phyloP scores from a whole-genome alignment of 768 basidiomycete genomes.

The Russula earlei region DNA sequence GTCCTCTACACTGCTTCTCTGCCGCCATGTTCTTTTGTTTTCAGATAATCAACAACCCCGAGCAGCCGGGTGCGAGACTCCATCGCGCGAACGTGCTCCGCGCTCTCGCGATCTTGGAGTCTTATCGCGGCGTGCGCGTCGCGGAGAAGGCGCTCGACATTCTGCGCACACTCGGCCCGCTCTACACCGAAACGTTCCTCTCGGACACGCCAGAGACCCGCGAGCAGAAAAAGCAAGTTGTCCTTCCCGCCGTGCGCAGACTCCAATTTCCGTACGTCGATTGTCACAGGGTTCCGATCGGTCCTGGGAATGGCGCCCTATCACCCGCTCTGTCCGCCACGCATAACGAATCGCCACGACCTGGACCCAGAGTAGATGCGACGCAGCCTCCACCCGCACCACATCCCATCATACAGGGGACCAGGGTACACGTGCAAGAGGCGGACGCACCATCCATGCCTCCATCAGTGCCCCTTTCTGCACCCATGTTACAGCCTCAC shows the following conservation, averaged over 20 bases:
- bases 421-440: neutral
- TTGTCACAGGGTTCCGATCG: conserved; percentile 40
- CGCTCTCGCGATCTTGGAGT: conserved; percentile 51
- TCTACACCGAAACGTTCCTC: conserved; percentile 51
- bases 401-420: neutral
- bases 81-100: conserved; percentile 63
- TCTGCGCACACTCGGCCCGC: conserved; percentile 49
- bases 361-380: neutral
- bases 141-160: conserved; percentile 63
- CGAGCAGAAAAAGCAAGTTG: conserved; percentile 36
- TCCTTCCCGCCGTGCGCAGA: conserved; percentile 53
- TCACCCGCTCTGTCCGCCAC: conserved; percentile 4
- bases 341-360: neutral
- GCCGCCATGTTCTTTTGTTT: conserved; percentile 81
- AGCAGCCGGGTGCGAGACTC: conserved; percentile 60
- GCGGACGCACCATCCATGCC: neutral
- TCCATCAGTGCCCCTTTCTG: neutral
- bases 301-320: neutral
- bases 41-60: conserved; percentile 66
- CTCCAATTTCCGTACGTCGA: conserved; percentile 71
- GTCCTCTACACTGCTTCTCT: conserved; percentile 65
- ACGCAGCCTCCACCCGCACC: neutral
- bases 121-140: conserved; percentile 44
- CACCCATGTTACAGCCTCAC: neutral
- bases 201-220: conserved; percentile 43